Conservation (phyloP, 2,329 filamentous ascomycete genomes). For the Byssochlamys sp. region DNA sequence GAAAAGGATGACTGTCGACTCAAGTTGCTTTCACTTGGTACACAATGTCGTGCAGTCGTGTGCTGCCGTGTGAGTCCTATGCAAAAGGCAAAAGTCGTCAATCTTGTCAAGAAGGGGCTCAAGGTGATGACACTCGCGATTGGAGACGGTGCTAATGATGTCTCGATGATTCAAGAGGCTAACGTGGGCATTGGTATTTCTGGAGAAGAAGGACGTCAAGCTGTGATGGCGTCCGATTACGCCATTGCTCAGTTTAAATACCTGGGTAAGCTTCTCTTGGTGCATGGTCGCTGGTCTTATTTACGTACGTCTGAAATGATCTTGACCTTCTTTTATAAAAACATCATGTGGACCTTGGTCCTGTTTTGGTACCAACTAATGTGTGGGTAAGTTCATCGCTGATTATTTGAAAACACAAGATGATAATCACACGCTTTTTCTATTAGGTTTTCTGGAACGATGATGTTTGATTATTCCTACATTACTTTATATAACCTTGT, state of each 20-base stretch:
- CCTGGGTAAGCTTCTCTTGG: constrained; percentile 71
- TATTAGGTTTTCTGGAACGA: constrained; percentile 92
- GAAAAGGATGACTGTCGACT: constrained; percentile 70
- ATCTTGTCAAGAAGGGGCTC: constrained; percentile 86
- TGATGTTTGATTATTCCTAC: constrained; percentile 94
- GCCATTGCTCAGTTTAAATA: constrained; percentile 91
- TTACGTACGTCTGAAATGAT: constrained; percentile 82
- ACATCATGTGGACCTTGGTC: constrained; percentile 91
- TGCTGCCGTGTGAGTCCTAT: constrained; percentile 95
- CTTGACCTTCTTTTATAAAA: constrained; percentile 99
- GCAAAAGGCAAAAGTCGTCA: constrained; percentile 93
- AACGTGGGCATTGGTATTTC: constrained; percentile 95
- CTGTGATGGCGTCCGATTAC: constrained; percentile 92
- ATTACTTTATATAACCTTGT: constrained; percentile 81
- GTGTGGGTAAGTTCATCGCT: no score
- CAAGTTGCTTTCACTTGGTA: constrained; percentile 89
- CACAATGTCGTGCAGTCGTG: constrained; percentile 89
- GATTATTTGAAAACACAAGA: no score
- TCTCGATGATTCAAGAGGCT: constrained; percentile 97
- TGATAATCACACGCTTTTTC: no score
- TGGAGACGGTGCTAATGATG: constrained; percentile 88
- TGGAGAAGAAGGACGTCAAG: constrained; percentile 82
- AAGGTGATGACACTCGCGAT: constrained; percentile 94
- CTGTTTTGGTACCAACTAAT: constrained; percentile 98
- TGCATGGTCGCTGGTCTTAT: constrained; percentile 95